phyloP scores from a whole-genome alignment of 2,329 filamentous ascomycete genomes.

The Aspergillus intermedius region DNA sequence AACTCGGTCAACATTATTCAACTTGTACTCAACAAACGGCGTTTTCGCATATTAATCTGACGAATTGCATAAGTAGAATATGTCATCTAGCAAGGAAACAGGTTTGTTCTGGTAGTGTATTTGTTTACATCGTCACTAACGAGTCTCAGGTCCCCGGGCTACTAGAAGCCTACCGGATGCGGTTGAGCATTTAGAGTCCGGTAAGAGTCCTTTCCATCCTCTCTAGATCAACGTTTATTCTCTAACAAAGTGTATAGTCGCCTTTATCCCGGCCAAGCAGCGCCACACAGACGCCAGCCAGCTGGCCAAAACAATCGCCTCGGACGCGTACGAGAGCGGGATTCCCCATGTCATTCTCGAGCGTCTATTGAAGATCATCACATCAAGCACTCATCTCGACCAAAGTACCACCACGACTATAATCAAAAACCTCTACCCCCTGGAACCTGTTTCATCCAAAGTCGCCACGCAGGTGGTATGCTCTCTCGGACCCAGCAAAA shows the following conservation, averaged over 20 bases:
- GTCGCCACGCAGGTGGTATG: conserved; percentile 62
- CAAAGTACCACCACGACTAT: conserved; percentile 65
- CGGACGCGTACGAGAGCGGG: conserved; percentile 61
- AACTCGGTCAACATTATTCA: background rate
- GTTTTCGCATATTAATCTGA: too few relatives aligned
- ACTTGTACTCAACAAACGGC: too few relatives aligned
- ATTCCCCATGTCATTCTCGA: conserved; percentile 56
- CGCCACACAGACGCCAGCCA: conserved; percentile 57
- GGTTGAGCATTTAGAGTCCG: conserved; percentile 32
- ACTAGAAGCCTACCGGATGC: conserved; percentile 24
- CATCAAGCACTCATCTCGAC: conserved; percentile 62
- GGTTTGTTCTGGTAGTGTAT: conserved; percentile 8
- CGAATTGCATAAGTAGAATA: background rate
- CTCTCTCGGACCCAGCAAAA: conserved; percentile 68
- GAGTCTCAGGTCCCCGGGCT: conserved; percentile 9
- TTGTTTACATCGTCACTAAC: background rate
- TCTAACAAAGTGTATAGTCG: conserved; percentile 20
- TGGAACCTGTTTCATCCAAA: conserved; percentile 54
- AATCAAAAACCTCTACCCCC: conserved; percentile 69
- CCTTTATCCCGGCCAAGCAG: conserved; percentile 55
- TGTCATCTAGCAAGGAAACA: conserved; percentile 14
- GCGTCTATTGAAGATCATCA: conserved; percentile 60
- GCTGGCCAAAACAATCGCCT: conserved; percentile 57
- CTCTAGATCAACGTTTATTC: too few relatives aligned
- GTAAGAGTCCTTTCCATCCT: conserved; percentile 11